Base-by-base conservation (phyloP, 345 rosid species). In the Syzygium jambos region DNA sequence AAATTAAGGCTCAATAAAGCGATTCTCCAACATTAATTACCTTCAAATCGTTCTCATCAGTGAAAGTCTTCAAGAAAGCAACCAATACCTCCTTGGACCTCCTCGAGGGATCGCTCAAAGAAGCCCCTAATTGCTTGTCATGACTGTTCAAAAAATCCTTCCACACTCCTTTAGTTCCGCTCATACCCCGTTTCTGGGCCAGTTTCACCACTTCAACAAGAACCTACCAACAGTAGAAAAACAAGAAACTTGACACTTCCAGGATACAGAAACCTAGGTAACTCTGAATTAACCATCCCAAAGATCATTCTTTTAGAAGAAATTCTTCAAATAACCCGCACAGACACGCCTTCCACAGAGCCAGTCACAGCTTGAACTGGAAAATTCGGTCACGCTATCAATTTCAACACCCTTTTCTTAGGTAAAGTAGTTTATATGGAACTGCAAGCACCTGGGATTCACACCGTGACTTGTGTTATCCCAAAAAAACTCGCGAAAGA, bases 71-170 rank as follows among this genome's bases (percentile, higher is more conserved):
- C 17, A 97, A 92, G 90, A 97, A 97, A 55, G 99, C 91, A 30
- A 87, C 91, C 87, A 95, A 88, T 0, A 89, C 89, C n/a, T 93
- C 95, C 65, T 61, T 92, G 61, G 95, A 29, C 84, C 98, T 94
- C 91, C 89, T 93, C 16, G 95, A 84, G 14, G 99, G 98, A 90
- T 97, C 98, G 89, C 98, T 95, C 85, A 94, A 54, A 88, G 90
- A 88, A 85, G 94, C 87, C 59, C 98, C 99, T 3, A 92, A 30
- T 87, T 89, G 93, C 63, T 83, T 91, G 86, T 97, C 98, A 73
- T 92, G 34, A 73, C 43, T 53, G 27, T 91, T 91, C 52, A 97
- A 87, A 88, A 97, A 97, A 2, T 94, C 96, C 87, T 96, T 96
- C 98, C 98, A 97, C 56, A 87, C 91, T 86, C 98, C 98, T 2